Evolutionary conservation across 177 flowering plant species (phyloP).

Genomic region (Vitis hybrid): DNA sequence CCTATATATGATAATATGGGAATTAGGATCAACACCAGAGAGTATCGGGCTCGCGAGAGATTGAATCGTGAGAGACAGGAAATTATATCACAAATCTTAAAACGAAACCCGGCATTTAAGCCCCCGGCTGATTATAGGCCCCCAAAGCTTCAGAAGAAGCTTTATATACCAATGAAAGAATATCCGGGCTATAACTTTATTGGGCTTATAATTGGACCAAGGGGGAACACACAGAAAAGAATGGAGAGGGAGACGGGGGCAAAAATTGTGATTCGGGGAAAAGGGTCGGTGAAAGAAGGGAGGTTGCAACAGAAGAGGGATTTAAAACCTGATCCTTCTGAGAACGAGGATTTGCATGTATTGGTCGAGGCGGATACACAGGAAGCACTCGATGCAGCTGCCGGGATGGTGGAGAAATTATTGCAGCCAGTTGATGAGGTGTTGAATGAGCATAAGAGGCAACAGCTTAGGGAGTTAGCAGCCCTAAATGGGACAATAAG

Average conservation of each 20-base stretch:
- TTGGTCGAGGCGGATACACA: slow-evolving; percentile 94
- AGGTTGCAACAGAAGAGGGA: slow-evolving; percentile 87
- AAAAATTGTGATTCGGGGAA: slow-evolving; percentile 92
- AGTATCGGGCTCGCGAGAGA: slow-evolving; percentile 84
- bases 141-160: slow-evolving; percentile 91
- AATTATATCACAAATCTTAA: slow-evolving; percentile 77
- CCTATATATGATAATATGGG: slow-evolving; percentile 93
- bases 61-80: slow-evolving; percentile 80
- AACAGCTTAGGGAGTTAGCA: slow-evolving; percentile 91
- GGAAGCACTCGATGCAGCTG: slow-evolving; percentile 91
- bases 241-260: slow-evolving; percentile 98
- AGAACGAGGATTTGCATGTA: slow-evolving; percentile 97
- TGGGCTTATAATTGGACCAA: slow-evolving; percentile 93
- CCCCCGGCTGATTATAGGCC: slow-evolving; percentile 97
- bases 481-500: slow-evolving; percentile 94
- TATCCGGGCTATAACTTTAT: slow-evolving; percentile 97
- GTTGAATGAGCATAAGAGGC: slow-evolving; percentile 94
- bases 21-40: slow-evolving; percentile 86
- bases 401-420: slow-evolving; percentile 96
- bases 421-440: slow-evolving; percentile 94
- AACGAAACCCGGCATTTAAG: slow-evolving; percentile 82
- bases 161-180: slow-evolving; percentile 95
- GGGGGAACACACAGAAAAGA: slow-evolving; percentile 97
- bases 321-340: slow-evolving; percentile 74
- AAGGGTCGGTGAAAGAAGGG: slow-evolving; percentile 92